Conservation (phyloP, 1,139 yeast genomes). For the Maudiozyma humilis region DNA sequence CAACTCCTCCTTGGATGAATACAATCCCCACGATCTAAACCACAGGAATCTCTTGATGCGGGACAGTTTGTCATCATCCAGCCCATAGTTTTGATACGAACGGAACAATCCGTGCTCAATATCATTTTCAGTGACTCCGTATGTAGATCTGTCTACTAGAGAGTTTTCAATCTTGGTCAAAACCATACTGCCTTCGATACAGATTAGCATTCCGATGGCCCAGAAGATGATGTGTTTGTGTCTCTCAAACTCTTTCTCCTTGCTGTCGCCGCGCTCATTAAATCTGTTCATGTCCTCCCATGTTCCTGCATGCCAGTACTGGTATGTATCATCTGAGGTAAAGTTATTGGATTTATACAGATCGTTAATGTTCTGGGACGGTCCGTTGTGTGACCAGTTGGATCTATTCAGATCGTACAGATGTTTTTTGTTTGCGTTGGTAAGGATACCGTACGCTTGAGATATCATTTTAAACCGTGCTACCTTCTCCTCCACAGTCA, state of each 20-base stretch:
- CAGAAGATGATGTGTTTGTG: conserved; percentile 23
- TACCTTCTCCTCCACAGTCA: conserved; percentile 38
- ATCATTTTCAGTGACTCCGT: conserved; percentile 27
- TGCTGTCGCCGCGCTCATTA: conserved; percentile 22
- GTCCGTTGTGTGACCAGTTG: conserved; percentile 6
- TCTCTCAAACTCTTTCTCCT: conserved; percentile 18
- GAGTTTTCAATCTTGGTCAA: conserved; percentile 31
- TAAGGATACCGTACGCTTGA: conserved; percentile 64
- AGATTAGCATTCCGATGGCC: conserved; percentile 24
- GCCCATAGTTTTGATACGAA: conserved; percentile 47
- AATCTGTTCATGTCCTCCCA: conserved; percentile 48
- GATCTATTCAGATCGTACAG: conserved; percentile 39
- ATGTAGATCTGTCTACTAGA: conserved; percentile 31
- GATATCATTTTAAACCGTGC: conserved; percentile 62
- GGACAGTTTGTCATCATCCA: conserved; percentile 43
- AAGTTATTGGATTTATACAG: conserved; percentile 10
- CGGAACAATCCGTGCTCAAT: conserved; percentile 41
- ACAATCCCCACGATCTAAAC: conserved; percentile 43
- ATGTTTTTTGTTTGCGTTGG: conserved; percentile 43
- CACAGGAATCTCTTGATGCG: conserved; percentile 53
- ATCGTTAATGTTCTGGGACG: conserved; percentile 8
- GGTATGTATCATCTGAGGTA: conserved; percentile 23
- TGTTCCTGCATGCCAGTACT: conserved; percentile 59
- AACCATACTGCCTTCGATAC: conserved; percentile 35
- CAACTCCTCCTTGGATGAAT: conserved; percentile 27